A percentile compares a stretch with the other conserved stretches of the same genome.
phyloP scores from a whole-genome alignment of 2,329 filamentous ascomycete species.

The Colletotrichum sp. region DNA sequence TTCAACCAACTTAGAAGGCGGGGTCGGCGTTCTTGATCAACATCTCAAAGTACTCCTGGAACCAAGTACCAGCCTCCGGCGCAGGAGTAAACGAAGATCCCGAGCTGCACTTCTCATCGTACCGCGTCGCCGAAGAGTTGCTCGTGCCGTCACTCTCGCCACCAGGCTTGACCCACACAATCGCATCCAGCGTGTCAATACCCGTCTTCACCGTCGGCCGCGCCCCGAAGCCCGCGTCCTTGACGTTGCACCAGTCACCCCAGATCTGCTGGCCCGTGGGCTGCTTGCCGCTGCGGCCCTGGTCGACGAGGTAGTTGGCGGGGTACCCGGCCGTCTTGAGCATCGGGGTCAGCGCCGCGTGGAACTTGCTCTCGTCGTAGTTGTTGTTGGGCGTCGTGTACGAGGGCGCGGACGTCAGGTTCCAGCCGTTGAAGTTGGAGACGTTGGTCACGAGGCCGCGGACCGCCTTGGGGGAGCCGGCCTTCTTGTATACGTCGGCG shows the following conservation, averaged over 20 bases:
- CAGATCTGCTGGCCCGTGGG: constrained; percentile 56
- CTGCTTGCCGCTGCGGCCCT: constrained; percentile 38
- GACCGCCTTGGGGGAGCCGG: constrained; percentile 37
- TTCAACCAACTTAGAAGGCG: constrained; percentile 39
- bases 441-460: constrained; percentile 41
- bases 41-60: constrained; percentile 65
- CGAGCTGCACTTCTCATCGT: constrained; percentile 54
- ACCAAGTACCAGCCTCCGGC: constrained; percentile 74
- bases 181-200: constrained; percentile 55
- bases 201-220: constrained; percentile 57
- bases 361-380: constrained; percentile 23
- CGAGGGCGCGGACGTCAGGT: constrained; percentile 20
- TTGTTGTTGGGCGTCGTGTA: constrained; percentile 28
- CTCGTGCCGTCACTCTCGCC: constrained; percentile 39
- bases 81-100: constrained; percentile 64
- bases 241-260: constrained; percentile 66
- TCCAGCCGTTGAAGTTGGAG: constrained; percentile 36
- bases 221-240: constrained; percentile 58
- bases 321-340: constrained; percentile 20
- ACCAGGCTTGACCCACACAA: constrained; percentile 67
- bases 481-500: constrained; percentile 33
- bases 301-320: constrained; percentile 22
- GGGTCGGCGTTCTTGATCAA: constrained; percentile 61
- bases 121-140: constrained; percentile 42
- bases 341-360: constrained; percentile 15